These are phyloP conservation scores for Hypholoma fasciculare DNA, from an alignment of 768 basidiomycete species.

Conservation along the genomic window DNA sequence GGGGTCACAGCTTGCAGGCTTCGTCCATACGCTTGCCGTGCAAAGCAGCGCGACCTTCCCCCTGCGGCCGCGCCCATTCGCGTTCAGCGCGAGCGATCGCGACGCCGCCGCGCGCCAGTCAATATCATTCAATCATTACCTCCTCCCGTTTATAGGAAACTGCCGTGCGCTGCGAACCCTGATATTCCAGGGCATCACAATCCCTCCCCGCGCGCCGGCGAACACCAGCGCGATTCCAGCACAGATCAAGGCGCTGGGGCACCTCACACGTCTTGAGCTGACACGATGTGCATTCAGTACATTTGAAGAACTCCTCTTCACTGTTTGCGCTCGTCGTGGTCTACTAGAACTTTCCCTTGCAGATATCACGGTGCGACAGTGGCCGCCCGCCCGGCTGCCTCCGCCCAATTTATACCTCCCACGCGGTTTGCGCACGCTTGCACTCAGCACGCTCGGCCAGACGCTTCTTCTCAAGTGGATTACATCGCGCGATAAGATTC, in stretches of 20 bases:
- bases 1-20: neutral
- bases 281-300: constrained; percentile 4
- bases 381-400: neutral
- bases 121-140: constrained; percentile 4
- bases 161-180: neutral
- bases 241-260: neutral
- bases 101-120: neutral
- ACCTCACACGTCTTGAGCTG: constrained; percentile 1
- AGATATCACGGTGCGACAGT: neutral
- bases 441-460: constrained; percentile 1
- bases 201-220: neutral
- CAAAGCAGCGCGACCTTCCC: neutral
- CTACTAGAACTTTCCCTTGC: neutral
- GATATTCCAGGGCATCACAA: neutral
- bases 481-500: neutral
- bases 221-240: neutral
- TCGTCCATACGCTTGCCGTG: constrained; percentile 1
- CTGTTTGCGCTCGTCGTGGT: neutral
- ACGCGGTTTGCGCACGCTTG: neutral
- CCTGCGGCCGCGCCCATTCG: neutral
- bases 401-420: neutral
- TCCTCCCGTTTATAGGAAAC: constrained; percentile 4
- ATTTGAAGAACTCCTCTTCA: neutral
- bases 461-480: constrained; percentile 2
- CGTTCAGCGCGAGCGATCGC: neutral